These are phyloP conservation scores for Phytopythium oedochilum DNA, from an alignment of 352 stramenopile species.

Conservation along the genomic window DNA sequence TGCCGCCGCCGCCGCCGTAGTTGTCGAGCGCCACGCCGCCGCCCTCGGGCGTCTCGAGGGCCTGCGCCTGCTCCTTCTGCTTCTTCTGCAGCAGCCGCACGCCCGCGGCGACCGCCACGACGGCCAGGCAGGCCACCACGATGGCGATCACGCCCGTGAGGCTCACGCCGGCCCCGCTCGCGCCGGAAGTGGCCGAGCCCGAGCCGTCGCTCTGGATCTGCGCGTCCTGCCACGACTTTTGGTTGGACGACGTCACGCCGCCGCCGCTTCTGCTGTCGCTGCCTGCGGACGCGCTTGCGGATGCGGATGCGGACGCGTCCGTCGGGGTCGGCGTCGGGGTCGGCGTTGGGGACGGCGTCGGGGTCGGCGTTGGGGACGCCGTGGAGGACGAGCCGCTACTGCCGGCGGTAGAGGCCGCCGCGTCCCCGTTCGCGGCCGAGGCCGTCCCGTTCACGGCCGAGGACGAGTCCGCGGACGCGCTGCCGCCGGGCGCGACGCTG, in stretches of 20 bases:
- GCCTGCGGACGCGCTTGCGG: neutral
- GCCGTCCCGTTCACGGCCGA: slow-evolving; percentile 9
- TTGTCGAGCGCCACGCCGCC: slow-evolving; percentile 25
- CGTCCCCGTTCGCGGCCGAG: slow-evolving; percentile 7
- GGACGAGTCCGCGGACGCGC: slow-evolving; percentile 3
- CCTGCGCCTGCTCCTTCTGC: slow-evolving; percentile 39
- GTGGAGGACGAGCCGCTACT: slow-evolving; percentile 4
- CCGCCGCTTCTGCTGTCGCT: neutral
- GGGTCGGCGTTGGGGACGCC: neutral
- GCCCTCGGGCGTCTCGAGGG: slow-evolving; percentile 37
- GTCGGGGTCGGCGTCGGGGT: neutral
- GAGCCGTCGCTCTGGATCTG: slow-evolving; percentile 24
- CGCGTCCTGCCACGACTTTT: slow-evolving; percentile 22
- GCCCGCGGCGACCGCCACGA: slow-evolving; percentile 64
- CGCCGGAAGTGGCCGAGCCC: neutral
- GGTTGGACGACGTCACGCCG: slow-evolving; percentile 17
- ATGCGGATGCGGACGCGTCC: neutral
- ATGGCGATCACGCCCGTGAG: slow-evolving; percentile 47
- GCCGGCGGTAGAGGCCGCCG: slow-evolving; percentile 3
- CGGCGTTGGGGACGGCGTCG: slow-evolving; percentile 9
- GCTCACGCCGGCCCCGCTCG: slow-evolving; percentile 12
- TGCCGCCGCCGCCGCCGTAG: slow-evolving; percentile 52
- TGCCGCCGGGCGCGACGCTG: slow-evolving; percentile 2
- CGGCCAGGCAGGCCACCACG: slow-evolving; percentile 63
- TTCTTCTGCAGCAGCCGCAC: slow-evolving; percentile 62